Evolutionary conservation across 2,329 filamentous ascomycete genomes (phyloP).

Genomic region (Sphaerulina vaccinii): DNA sequence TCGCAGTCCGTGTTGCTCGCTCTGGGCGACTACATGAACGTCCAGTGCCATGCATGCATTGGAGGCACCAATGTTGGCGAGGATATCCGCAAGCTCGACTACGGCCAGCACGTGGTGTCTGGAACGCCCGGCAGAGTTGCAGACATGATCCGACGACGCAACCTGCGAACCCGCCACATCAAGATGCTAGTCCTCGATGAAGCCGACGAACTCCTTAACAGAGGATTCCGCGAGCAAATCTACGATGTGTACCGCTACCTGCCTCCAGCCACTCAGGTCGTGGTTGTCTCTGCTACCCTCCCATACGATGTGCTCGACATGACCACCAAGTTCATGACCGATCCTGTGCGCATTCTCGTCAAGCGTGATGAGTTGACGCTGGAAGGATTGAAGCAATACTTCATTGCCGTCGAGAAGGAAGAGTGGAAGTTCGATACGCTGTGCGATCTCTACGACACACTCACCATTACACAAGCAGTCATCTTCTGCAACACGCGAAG

Average conservation of each 20-base stretch:
- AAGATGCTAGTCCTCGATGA: conserved; percentile 78
- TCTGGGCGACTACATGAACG: conserved; percentile 99
- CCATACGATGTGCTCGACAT: conserved; percentile 98
- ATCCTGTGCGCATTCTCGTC: conserved; percentile 91
- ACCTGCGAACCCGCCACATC: conserved; percentile 70
- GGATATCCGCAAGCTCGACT: conserved; percentile 95
- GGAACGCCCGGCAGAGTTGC: conserved; percentile 94
- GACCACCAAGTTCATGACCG: conserved; percentile 99
- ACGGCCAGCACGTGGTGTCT: conserved; percentile 95
- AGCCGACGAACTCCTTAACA: conserved; percentile 78
- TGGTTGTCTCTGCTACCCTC: conserved; percentile 92
- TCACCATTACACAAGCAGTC: conserved; percentile 97
- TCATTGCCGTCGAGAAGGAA: conserved; percentile 98
- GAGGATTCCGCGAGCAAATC: conserved; percentile 96
- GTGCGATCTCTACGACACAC: conserved; percentile 96
- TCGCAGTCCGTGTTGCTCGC: conserved; percentile 99
- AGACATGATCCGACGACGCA: conserved; percentile 76
- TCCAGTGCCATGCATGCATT: conserved; percentile 98
- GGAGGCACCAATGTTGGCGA: conserved; percentile 97
- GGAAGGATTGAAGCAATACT: conserved; percentile 97
- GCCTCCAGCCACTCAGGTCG: conserved; percentile 95
- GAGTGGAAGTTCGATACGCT: conserved; percentile 99
- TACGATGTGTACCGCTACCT: conserved; percentile 98
- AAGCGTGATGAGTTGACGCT: conserved; percentile 98
- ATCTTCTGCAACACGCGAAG: conserved; percentile 99